Evolutionary conservation across 176 grass and related monocot genomes (phyloP).

Genomic region (Pontederia paniculata): DNA sequence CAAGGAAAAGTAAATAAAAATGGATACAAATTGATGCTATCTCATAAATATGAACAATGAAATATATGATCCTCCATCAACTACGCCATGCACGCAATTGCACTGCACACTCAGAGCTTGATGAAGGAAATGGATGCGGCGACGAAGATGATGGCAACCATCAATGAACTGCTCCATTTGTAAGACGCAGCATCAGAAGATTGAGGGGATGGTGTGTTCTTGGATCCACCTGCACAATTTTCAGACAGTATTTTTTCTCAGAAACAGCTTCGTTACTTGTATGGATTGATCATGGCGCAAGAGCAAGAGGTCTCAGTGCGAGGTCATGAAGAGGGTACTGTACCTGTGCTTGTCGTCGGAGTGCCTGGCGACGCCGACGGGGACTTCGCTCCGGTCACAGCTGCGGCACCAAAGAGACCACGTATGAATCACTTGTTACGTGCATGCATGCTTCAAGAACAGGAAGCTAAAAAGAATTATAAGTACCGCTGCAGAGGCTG

Average conservation of each 20-base stretch:
- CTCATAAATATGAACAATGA: too few relatives aligned
- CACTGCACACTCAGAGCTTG: background rate
- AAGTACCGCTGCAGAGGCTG: conserved; percentile 51
- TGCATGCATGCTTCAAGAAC: background rate
- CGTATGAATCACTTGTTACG: too few relatives aligned
- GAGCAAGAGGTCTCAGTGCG: too few relatives aligned
- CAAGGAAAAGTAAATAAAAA: too few relatives aligned
- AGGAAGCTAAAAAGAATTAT: background rate
- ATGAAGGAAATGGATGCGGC: background rate
- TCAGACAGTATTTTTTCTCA: background rate
- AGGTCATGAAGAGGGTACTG: too few relatives aligned
- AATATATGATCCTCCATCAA: too few relatives aligned
- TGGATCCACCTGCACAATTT: conserved; percentile 21
- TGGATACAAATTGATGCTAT: too few relatives aligned
- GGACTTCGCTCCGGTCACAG: conserved; percentile 4
- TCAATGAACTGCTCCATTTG: background rate
- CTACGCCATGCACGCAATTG: too few relatives aligned
- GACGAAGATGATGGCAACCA: background rate
- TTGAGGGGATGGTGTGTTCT: conserved; percentile 9
- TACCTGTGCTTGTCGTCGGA: background rate
- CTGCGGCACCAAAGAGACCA: background rate
- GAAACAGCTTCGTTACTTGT: background rate
- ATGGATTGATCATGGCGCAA: background rate
- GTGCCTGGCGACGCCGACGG: conserved; percentile 2
- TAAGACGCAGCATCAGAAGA: background rate